Conservation (phyloP, 1,284 basidiomycete species). For the Cutaneotrichosporon curvatum region DNA sequence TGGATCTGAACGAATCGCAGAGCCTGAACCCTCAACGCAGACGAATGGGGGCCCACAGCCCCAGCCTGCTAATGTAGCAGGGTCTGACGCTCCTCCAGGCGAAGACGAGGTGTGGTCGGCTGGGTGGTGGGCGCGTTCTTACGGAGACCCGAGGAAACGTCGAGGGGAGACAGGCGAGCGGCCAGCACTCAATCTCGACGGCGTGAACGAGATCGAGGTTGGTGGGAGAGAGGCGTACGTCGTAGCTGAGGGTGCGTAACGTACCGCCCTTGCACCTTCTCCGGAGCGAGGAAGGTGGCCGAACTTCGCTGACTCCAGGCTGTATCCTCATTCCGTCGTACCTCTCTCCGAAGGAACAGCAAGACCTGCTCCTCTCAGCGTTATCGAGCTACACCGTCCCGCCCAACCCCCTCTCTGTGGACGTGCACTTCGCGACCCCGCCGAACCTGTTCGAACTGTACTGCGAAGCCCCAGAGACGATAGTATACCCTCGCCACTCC, state of each 20-base stretch:
- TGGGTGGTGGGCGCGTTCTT: constrained; percentile 37
- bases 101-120: constrained; percentile 39
- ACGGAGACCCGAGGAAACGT: constrained; percentile 6
- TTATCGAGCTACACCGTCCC: constrained; percentile 63
- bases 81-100: too few species aligned
- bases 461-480: constrained; percentile 28
- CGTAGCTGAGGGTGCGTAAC: constrained; percentile 35
- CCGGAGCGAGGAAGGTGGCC: not conserved
- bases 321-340: constrained; percentile 71
- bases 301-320: constrained; percentile 50
- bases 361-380: constrained; percentile 60
- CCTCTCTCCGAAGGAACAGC: constrained; percentile 57
- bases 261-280: too few species aligned
- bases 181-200: constrained; percentile 14
- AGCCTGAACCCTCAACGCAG: too few species aligned
- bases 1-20: too few species aligned
- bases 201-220: constrained; percentile 17
- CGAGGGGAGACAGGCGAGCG: constrained; percentile 31
- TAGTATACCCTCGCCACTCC: constrained; percentile 24
- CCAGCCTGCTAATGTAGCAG: too few species aligned
- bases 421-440: constrained; percentile 73
- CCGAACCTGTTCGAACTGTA: constrained; percentile 51
- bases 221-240: constrained; percentile 29
- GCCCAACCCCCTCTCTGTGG: constrained; percentile 80
- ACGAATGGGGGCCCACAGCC: too few species aligned